phyloP scores from a whole-genome alignment of 2,329 filamentous ascomycete species.

The Thelonectria rubi region DNA sequence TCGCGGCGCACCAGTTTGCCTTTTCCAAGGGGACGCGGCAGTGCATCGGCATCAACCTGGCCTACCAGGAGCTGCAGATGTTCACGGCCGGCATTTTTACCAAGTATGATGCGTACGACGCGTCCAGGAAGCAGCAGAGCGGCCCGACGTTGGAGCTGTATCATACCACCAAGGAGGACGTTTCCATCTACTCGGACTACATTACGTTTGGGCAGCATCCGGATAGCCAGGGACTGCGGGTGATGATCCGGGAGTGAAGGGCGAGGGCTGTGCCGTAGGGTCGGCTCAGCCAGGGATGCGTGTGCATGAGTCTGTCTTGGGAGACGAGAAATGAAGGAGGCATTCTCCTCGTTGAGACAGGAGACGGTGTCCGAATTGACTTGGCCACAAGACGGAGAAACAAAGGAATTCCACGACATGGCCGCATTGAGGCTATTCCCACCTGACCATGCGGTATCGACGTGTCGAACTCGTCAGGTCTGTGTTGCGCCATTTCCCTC shows the following conservation, averaged over 20 bases:
- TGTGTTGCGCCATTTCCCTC: too few species aligned
- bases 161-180: slow-evolving; percentile 27
- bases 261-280: too few species aligned
- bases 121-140: neutral
- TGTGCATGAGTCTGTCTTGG: too few species aligned
- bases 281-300: too few species aligned
- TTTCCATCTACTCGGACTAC: slow-evolving; percentile 29
- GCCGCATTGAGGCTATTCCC: too few species aligned
- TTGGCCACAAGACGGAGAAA: too few species aligned
- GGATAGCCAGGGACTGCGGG: slow-evolving; percentile 24
- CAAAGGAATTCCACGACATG: too few species aligned
- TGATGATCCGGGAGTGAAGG: slow-evolving; percentile 21
- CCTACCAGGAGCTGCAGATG: slow-evolving; percentile 33
- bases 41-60: slow-evolving; percentile 35
- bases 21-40: slow-evolving; percentile 32
- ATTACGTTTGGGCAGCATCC: slow-evolving; percentile 24
- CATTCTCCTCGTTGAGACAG: too few species aligned
- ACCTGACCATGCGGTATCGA: too few species aligned
- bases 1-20: slow-evolving; percentile 20
- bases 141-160: slow-evolving; percentile 33
- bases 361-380: too few species aligned
- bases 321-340: too few species aligned
- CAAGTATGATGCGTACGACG: slow-evolving; percentile 32
- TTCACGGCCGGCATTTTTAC: slow-evolving; percentile 33
- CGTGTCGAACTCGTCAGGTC: too few species aligned